phyloP scores from a whole-genome alignment of 2,329 filamentous ascomycete species.

The Pseudopithomyces maydicus region DNA sequence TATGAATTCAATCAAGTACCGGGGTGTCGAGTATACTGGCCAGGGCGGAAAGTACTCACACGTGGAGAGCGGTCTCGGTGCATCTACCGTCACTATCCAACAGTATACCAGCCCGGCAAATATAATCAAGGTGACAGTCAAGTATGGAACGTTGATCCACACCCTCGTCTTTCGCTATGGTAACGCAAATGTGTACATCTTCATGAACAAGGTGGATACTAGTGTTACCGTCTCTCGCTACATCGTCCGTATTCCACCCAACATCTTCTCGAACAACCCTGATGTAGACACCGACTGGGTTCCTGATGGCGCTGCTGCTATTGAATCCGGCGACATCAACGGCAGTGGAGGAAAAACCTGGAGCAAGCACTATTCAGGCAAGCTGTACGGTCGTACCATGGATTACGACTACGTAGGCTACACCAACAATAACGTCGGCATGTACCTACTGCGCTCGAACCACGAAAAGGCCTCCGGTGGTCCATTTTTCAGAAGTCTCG shows the following conservation, averaged over 20 bases:
- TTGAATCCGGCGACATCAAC: constrained; percentile 28
- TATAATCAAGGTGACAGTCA: constrained; percentile 63
- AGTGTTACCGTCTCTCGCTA: constrained; percentile 48
- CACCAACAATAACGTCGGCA: constrained; percentile 42
- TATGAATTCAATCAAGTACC: constrained; percentile 65
- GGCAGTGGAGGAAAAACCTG: constrained; percentile 37
- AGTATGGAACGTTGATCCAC: constrained; percentile 61
- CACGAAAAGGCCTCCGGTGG: constrained; percentile 48
- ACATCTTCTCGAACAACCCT: constrained; percentile 33
- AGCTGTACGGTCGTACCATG: constrained; percentile 46
- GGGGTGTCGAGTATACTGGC: constrained; percentile 58
- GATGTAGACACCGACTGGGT: constrained; percentile 43
- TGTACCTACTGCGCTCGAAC: constrained; percentile 48
- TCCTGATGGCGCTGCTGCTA: constrained; percentile 17
- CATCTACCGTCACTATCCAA: constrained; percentile 56
- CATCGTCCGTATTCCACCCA: constrained; percentile 34
- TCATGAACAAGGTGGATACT: constrained; percentile 50
- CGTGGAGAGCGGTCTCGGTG: constrained; percentile 61
- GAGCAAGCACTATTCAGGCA: constrained; percentile 50
- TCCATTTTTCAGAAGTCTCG: constrained; percentile 48
- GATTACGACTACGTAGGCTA: constrained; percentile 49
- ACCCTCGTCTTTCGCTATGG: constrained; percentile 65
- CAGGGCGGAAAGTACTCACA: constrained; percentile 54
- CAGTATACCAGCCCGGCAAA: constrained; percentile 30
- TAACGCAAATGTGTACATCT: constrained; percentile 59